Evolutionary conservation across 73 alveolate species (phyloP), one percentile per base, ranked within the genome.

Genomic region (Paramecium bursaria): DNA sequence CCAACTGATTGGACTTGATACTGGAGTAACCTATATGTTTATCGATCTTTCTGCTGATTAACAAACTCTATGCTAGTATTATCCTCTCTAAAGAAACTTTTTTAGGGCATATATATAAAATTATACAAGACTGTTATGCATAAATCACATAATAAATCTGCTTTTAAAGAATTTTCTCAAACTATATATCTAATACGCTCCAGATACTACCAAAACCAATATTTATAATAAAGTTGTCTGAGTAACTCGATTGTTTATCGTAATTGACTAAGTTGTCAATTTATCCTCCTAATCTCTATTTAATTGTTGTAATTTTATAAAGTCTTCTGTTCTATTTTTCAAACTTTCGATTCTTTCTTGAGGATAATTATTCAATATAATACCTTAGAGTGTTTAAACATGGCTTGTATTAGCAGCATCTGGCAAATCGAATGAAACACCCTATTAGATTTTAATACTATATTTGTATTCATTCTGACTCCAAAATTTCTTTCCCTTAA

Each of bases 271-370:
- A 35, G 82, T 67, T 15, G 82, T 67, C 22, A 67, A 42, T 67
- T 67, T 67, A 19, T 67, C 82, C 33, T 67, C 82, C n/a, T 67
- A 35, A 39, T 67, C 82, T 67, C 82, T 7, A 19, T 67, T 67
- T 47, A 67, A 67, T 67, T 67, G 35, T 27, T 67, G 21, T 31
- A 67, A 47, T 1, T 42, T 25, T 39, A 67, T 67, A 42, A 67
- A 67, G 50, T 67, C 82, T 15, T 67, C 82, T 2, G 82, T 67
- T 67, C 82, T 67, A 30, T 67, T 67, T 42, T 67, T 67, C 2
- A 67, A 19, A 17, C 60, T 23, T 6, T 25, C 21, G 14, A 67
- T 67, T 67, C 82, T 31, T 21, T 67, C 82, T 67, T 4, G 15
- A 35, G 15, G 10, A 35, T 4, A 0, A 35, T 11, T 35, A 1